phyloP scores from a whole-genome alignment of 352 stramenopile species.

The Aphanomyces euteiches region DNA sequence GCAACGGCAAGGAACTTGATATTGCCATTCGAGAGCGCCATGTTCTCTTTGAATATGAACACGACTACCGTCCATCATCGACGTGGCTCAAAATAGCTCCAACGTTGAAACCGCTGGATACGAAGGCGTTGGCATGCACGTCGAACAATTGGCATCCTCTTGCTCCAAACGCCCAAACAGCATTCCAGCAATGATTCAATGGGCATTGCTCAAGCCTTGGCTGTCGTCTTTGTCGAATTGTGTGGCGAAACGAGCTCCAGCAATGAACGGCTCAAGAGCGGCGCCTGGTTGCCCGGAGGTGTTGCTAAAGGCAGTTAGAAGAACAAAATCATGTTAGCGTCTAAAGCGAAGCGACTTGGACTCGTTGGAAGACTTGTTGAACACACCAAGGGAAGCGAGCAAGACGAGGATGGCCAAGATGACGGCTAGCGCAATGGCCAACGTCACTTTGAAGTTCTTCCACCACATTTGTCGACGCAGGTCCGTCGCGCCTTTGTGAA shows the following conservation, averaged over 20 bases:
- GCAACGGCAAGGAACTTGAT: slow-evolving; percentile 82
- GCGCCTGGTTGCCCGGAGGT: no score
- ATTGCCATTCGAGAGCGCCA: slow-evolving; percentile 68
- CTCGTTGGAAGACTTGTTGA: not conserved
- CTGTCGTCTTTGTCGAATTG: no score
- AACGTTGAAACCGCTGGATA: not conserved
- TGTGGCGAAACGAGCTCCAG: no score
- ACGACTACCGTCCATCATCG: not conserved
- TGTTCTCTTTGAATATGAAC: slow-evolving; percentile 24
- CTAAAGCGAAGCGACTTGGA: not conserved
- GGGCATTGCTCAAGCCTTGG: no score
- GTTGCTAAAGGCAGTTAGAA: no score
- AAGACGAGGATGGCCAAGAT: slow-evolving; percentile 16
- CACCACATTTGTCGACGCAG: slow-evolving; percentile 26
- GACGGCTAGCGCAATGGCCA: slow-evolving; percentile 18
- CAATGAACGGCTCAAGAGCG: no score
- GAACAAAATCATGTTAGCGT: no score
- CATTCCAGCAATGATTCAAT: no score
- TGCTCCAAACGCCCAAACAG: no score
- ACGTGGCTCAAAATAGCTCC: not conserved
- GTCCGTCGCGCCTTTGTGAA: slow-evolving; percentile 26
- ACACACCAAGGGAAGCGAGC: slow-evolving; percentile 23
- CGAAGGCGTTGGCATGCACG: not conserved
- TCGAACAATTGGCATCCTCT: no score
- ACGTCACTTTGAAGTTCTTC: slow-evolving; percentile 6